Evolutionary conservation across 495 filamentous ascomycete species (phyloP).

Genomic region (Daldinia bambusicola): DNA sequence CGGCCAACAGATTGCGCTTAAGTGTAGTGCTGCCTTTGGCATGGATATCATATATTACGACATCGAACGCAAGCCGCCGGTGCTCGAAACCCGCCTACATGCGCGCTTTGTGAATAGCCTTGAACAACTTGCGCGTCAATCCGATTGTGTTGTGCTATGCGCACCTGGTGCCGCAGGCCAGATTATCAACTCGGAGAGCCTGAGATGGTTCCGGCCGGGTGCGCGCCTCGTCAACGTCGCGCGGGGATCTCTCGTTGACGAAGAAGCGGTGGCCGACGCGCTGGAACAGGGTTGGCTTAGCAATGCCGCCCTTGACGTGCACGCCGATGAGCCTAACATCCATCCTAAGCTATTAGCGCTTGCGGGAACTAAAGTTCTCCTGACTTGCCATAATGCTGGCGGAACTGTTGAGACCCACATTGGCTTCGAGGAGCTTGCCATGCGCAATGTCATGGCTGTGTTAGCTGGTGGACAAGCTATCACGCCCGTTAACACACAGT

Average conservation of each 20-base stretch:
- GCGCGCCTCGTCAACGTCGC: slow-evolving; percentile 76
- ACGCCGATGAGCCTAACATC: slow-evolving; percentile 67
- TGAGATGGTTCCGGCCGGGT: slow-evolving; percentile 66
- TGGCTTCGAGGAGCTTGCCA: slow-evolving; percentile 76
- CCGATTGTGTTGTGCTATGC: slow-evolving; percentile 75
- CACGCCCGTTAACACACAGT: slow-evolving; percentile 73
- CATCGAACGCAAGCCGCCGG: slow-evolving; percentile 63
- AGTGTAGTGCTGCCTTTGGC: slow-evolving; percentile 63
- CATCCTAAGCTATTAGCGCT: slow-evolving; percentile 60
- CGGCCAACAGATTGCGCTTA: slow-evolving; percentile 71
- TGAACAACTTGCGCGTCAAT: slow-evolving; percentile 61
- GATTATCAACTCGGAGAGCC: slow-evolving; percentile 62
- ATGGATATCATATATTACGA: slow-evolving; percentile 79
- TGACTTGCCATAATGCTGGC: slow-evolving; percentile 77
- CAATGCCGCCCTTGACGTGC: slow-evolving; percentile 74
- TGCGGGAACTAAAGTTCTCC: slow-evolving; percentile 60
- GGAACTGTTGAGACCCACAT: slow-evolving; percentile 75
- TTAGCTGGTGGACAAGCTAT: slow-evolving; percentile 63
- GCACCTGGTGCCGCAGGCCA: slow-evolving; percentile 68
- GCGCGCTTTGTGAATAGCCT: slow-evolving; percentile 64
- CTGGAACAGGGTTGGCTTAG: slow-evolving; percentile 64
- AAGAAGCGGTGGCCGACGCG: slow-evolving; percentile 72
- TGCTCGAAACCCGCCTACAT: slow-evolving; percentile 54
- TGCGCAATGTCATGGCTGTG: slow-evolving; percentile 75
- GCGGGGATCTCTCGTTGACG: slow-evolving; percentile 75